Conservation (phyloP, 1,284 basidiomycete genomes). For the Ustilago cynodontis region DNA sequence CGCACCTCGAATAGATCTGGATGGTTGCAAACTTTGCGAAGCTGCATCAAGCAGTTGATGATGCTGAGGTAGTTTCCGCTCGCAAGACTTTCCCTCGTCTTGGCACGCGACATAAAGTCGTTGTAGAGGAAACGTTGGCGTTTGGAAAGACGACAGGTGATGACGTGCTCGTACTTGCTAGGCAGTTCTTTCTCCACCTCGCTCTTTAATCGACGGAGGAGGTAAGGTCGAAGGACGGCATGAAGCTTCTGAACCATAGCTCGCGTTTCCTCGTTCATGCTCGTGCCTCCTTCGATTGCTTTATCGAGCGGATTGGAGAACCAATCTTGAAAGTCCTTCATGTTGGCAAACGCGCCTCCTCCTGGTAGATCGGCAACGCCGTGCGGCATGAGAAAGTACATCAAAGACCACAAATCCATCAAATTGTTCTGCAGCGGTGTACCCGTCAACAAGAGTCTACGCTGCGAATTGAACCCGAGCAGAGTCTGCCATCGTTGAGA, state of each 20-base stretch:
- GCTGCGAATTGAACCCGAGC: constrained; percentile 91
- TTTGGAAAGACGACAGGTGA: constrained; percentile 91
- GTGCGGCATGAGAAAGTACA: constrained; percentile 95
- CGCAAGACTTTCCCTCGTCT: constrained; percentile 85
- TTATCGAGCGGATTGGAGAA: constrained; percentile 89
- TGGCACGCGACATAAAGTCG: constrained; percentile 94
- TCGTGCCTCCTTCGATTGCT: constrained; percentile 88
- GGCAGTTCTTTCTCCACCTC: constrained; percentile 97
- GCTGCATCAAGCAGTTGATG: constrained; percentile 96
- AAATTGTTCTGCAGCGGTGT: constrained; percentile 96
- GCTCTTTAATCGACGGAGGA: constrained; percentile 91
- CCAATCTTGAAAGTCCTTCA: constrained; percentile 96
- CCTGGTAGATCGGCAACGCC: constrained; percentile 69
- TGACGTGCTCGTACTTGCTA: constrained; percentile 92
- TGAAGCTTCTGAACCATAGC: constrained; percentile 91
- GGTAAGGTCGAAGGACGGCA: constrained; percentile 90
- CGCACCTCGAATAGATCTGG: constrained; percentile 95
- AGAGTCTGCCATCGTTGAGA: constrained; percentile 95
- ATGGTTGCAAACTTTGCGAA: constrained; percentile 83
- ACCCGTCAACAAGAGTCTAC: constrained; percentile 87
- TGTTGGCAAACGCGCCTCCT: constrained; percentile 84
- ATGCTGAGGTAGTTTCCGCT: constrained; percentile 85
- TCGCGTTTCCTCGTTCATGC: constrained; percentile 84
- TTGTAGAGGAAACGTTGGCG: constrained; percentile 96
- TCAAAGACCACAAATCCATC: constrained; percentile 92